Evolutionary conservation across 495 filamentous ascomycete species (phyloP).

Genomic region (Viridothelium virens): DNA sequence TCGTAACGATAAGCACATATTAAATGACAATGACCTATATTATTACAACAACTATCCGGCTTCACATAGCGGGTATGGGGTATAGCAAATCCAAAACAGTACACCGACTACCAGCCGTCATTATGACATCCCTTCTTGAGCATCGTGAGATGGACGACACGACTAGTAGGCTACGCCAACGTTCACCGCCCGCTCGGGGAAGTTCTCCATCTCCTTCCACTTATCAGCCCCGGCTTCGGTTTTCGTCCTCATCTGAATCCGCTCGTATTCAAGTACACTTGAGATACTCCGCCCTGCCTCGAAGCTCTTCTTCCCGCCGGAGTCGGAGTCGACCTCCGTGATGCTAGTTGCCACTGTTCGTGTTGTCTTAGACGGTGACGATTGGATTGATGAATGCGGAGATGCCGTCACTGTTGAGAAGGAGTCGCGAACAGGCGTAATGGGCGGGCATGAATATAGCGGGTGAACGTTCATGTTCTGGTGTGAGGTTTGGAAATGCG

Average conservation of each 20-base stretch:
- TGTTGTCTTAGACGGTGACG: constrained; percentile 1
- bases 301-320: neutral
- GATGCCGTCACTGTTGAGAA: neutral
- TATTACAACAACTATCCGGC: neutral
- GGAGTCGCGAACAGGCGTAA: neutral
- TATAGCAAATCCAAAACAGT: neutral
- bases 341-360: neutral
- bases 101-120: neutral
- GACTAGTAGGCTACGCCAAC: constrained; percentile 2
- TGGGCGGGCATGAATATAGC: constrained; percentile 5
- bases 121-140: neutral
- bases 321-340: constrained; percentile 1
- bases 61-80: neutral
- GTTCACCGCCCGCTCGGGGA: neutral
- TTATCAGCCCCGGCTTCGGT: neutral
- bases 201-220: constrained; percentile 4
- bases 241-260: neutral
- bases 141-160: neutral
- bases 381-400: neutral
- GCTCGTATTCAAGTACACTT: neutral
- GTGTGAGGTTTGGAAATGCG: constrained; percentile 1
- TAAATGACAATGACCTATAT: neutral
- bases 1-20: neutral
- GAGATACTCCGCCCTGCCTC: constrained; percentile 3
- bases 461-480: neutral